Evolutionary conservation across 441 rosid genomes (phyloP).

Genomic region (Adansonia grandidieri): DNA sequence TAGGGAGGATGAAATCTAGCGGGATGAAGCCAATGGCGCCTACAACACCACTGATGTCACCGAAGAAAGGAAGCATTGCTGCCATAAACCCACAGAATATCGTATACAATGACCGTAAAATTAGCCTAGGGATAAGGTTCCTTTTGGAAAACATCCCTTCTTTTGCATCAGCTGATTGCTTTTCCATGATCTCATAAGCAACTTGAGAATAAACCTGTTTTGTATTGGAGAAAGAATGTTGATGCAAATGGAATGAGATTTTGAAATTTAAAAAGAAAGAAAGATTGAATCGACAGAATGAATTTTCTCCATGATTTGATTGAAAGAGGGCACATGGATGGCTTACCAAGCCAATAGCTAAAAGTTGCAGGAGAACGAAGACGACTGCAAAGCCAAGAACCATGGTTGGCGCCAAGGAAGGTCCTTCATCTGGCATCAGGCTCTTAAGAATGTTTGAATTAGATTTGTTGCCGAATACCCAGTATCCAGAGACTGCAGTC

Average conservation of each 20-base stretch:
- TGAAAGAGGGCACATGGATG: background rate
- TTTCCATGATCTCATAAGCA: conserved; percentile 92
- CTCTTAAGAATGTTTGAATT: conserved; percentile 85
- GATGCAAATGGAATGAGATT: background rate
- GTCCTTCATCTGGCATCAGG: conserved; percentile 78
- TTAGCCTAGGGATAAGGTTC: conserved; percentile 73
- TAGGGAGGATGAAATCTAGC: conserved; percentile 85
- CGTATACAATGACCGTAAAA: conserved; percentile 69
- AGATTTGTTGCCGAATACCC: conserved; percentile 73
- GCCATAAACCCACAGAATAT: conserved; percentile 91
- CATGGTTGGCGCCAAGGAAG: conserved; percentile 73
- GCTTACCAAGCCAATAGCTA: conserved; percentile 82
- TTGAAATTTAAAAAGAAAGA: background rate
- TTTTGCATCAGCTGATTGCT: conserved; percentile 72
- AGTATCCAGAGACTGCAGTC: conserved; percentile 74
- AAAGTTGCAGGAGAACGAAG: conserved; percentile 85
- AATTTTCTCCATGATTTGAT: background rate
- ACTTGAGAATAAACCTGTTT: conserved; percentile 94
- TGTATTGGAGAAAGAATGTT: background rate
- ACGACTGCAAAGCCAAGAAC: conserved; percentile 72
- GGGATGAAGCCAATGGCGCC: conserved; percentile 96
- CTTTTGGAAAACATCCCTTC: conserved; percentile 80
- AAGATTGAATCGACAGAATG: background rate
- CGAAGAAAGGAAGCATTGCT: conserved; percentile 91
- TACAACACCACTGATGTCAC: conserved; percentile 80